phyloP scores from a whole-genome alignment of 2,329 filamentous ascomycete species.

The Ceratocystiopsis minuta region DNA sequence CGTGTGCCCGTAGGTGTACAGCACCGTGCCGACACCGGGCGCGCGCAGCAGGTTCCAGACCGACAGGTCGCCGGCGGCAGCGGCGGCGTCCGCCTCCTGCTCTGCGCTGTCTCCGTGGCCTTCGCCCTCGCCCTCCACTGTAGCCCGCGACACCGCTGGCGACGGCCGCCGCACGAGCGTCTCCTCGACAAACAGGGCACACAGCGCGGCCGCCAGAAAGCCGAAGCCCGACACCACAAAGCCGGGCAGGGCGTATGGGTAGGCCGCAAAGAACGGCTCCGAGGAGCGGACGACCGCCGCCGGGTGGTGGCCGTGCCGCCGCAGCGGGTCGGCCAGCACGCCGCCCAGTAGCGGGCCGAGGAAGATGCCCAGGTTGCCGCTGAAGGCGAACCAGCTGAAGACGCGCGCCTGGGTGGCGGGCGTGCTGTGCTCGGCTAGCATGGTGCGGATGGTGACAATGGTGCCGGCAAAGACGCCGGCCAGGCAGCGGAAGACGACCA shows the following conservation, averaged over 20 bases:
- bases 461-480: slow-evolving; percentile 60
- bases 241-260: slow-evolving; percentile 48
- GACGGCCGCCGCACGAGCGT: slow-evolving; percentile 23
- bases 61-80: slow-evolving; percentile 12
- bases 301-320: slow-evolving; percentile 31
- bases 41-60: slow-evolving; percentile 37
- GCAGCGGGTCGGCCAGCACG: slow-evolving; percentile 45
- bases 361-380: slow-evolving; percentile 56
- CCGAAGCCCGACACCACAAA: slow-evolving; percentile 38
- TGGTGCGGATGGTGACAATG: slow-evolving; percentile 56
- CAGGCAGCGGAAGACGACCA: slow-evolving; percentile 53
- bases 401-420: slow-evolving; percentile 50
- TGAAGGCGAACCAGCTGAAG: slow-evolving; percentile 63
- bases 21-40: slow-evolving; percentile 46
- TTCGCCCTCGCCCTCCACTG: background rate
- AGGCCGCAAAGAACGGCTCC: slow-evolving; percentile 39
- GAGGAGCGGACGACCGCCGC: background rate
- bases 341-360: slow-evolving; percentile 55
- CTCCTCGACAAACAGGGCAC: slow-evolving; percentile 43
- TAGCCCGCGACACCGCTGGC: slow-evolving; percentile 1
- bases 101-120: background rate
- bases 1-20: slow-evolving; percentile 47
- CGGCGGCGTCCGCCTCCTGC: background rate
- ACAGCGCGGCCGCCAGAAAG: slow-evolving; percentile 31
- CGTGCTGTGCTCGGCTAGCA: slow-evolving; percentile 58